Evolutionary conservation across 352 stramenopile genomes (phyloP).

Genomic region (Phytophthora pinifolia): DNA sequence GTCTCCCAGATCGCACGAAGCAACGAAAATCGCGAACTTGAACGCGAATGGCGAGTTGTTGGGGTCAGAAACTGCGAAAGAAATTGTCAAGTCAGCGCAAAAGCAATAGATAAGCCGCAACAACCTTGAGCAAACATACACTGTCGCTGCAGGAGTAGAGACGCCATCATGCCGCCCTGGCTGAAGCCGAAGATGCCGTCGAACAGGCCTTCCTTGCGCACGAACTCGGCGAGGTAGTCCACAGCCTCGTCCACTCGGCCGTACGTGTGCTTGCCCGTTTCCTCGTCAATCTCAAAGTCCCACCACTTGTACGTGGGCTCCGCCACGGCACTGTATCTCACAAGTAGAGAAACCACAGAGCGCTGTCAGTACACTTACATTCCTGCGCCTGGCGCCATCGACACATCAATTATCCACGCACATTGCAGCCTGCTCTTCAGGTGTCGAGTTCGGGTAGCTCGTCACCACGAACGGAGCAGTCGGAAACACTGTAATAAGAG

Average conservation of each 20-base stretch:
- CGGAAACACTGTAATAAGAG: constrained; percentile 67
- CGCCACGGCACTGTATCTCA: constrained; percentile 24
- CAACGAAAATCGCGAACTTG: constrained; percentile 71
- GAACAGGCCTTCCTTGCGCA: constrained; percentile 72
- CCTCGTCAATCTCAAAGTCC: constrained; percentile 53
- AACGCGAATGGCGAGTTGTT: constrained; percentile 54
- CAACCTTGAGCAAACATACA: constrained; percentile 20
- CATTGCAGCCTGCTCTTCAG: constrained; percentile 48
- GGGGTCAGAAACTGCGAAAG: constrained; percentile 32
- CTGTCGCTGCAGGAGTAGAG: constrained; percentile 61
- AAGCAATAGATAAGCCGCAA: too few relatives aligned
- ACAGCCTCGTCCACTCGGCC: constrained; percentile 59
- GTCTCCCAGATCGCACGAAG: constrained; percentile 38
- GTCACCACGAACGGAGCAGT: constrained; percentile 67
- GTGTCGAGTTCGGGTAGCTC: constrained; percentile 47
- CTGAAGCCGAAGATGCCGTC: constrained; percentile 83
- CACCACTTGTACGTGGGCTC: constrained; percentile 73
- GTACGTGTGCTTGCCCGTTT: constrained; percentile 49
- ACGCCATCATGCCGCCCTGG: constrained; percentile 71
- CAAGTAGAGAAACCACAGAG: not conserved
- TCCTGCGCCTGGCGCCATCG: constrained; percentile 3
- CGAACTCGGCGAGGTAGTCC: constrained; percentile 59
- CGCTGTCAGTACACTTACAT: constrained; percentile 1
- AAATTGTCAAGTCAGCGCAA: not conserved
- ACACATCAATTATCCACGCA: constrained; percentile 1